phyloP scores from a whole-genome alignment of 345 rosid genomes.

The Balakata baccata region DNA sequence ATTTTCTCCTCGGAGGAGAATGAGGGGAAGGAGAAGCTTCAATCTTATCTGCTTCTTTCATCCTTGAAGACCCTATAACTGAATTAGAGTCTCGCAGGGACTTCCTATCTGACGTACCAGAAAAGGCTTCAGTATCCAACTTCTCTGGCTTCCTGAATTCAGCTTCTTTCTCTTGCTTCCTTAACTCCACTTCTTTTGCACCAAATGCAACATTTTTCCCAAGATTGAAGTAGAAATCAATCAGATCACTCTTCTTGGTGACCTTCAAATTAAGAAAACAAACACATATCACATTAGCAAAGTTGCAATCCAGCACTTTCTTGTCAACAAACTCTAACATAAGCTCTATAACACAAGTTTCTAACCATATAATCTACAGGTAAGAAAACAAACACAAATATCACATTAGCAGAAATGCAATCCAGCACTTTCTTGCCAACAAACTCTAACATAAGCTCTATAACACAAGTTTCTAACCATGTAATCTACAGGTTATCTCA shows the following conservation, averaged over 20 bases:
- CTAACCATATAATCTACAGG: not conserved
- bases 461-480: not conserved
- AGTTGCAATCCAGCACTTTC: not conserved
- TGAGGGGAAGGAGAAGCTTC: slow-evolving; percentile 24
- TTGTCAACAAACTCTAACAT: not conserved
- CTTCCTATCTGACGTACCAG: slow-evolving; percentile 19
- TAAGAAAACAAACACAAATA: slow-evolving; percentile 13
- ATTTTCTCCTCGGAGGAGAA: slow-evolving; percentile 22
- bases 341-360: not conserved
- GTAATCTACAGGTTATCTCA: not conserved
- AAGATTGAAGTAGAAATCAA: slow-evolving; percentile 79
- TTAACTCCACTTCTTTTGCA: slow-evolving; percentile 39
- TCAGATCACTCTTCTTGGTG: slow-evolving; percentile 80
- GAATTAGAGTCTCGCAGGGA: slow-evolving; percentile 23
- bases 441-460: not conserved
- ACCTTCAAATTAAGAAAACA: slow-evolving; percentile 46
- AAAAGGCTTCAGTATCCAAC: slow-evolving; percentile 28
- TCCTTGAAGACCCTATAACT: slow-evolving; percentile 20
- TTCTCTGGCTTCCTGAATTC: slow-evolving; percentile 42
- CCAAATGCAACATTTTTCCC: slow-evolving; percentile 83
- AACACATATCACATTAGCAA: not conserved
- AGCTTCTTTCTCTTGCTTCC: slow-evolving; percentile 40
- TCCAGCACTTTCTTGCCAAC: not conserved
- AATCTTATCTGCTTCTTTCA: slow-evolving; percentile 23
- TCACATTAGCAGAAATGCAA: not conserved